These are phyloP conservation scores for Monosporozyma siamensis DNA, from an alignment of 805 yeast species.

Conservation along the genomic window DNA sequence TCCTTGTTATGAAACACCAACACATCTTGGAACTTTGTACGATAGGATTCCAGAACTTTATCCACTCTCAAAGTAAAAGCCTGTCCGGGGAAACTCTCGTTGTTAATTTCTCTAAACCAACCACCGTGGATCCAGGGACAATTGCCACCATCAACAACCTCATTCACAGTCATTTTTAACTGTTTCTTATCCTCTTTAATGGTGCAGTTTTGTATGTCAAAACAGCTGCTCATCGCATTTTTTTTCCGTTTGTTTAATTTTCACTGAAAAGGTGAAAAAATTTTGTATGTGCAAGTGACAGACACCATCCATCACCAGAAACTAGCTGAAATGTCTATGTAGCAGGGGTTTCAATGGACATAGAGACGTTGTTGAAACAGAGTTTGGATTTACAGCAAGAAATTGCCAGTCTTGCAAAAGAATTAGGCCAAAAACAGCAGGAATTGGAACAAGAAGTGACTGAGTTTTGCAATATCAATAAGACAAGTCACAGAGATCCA, in stretches of 20 bases:
- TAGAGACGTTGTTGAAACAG: slow-evolving; percentile 1
- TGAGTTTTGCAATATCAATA: neutral
- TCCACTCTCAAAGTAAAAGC: slow-evolving; percentile 59
- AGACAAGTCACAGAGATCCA: neutral
- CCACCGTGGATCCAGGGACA: slow-evolving; percentile 39
- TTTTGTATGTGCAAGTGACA: no score
- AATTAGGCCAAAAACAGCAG: slow-evolving; percentile 8
- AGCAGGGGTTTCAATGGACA: no score
- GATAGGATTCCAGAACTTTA: slow-evolving; percentile 53
- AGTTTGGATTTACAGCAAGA: slow-evolving; percentile 19
- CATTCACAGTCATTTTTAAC: neutral
- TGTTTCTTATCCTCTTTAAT: no score
- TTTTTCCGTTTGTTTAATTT: no score
- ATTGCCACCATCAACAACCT: neutral
- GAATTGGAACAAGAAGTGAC: neutral
- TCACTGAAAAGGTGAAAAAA: no score
- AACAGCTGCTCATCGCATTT: no score
- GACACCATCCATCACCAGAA: no score
- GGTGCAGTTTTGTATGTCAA: no score
- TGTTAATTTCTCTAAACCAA: slow-evolving; percentile 76
- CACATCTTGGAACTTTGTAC: slow-evolving; percentile 72
- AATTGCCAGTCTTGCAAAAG: slow-evolving; percentile 14
- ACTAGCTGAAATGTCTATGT: no score
- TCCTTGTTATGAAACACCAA: slow-evolving; percentile 64
- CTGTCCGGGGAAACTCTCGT: slow-evolving; percentile 78